Base-by-base conservation (phyloP, 2,329 filamentous ascomycete genomes). In the Rutstroemia sp. region DNA sequence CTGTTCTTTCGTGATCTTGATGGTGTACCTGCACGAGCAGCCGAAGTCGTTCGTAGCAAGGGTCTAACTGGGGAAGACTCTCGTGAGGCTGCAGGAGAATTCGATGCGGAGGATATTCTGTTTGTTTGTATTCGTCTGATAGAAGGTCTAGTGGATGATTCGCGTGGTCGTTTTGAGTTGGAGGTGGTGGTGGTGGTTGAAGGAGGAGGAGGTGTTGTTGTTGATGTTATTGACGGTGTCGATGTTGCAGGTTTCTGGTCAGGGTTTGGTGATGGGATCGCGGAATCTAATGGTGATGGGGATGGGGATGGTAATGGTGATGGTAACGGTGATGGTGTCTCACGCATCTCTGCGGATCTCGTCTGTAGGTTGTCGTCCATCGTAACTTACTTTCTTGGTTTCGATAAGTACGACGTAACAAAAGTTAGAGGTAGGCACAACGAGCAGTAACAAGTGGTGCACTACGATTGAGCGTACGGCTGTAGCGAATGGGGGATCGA, bases 1-100 rank as follows among this genome's bases (percentile, higher is more conserved):
- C 83, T 88, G 68, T 81, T 83, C 69, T 84, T 86, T 65, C 84
- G 82, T 57, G 85, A 83, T 64, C 80, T 75, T 53, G 69, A 62
- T 55, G 70, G 65, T 39, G 58, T 67, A 66, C 58, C 55, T 34
- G 62, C 55, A 46, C 65, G 63, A 41, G 66, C 57, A 23, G 59
- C 34, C 44, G 47, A 51, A 7, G 55, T 60, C 2, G 64, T 47
- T 41, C 66, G 69, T 52, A 64, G 56, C 27, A 51, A 61, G 41
- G 67, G 68, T 50, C 69, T 57, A 30, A 66, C 65, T 19, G 76
- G 76, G 21, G 76, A 79, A 25, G 74, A 67, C 64, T 79, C 76
- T 59, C 76, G 73, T 37, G 76, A 79, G 48, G 75, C 73, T 57
- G 70, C 67, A 51, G 72, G 71, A n/a, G 76, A 77, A 62, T 71